Evolutionary conservation across 169 alveolate genomes (phyloP), one percentile per base, ranked within the genome.

Genomic region (Babesia ovata): DNA sequence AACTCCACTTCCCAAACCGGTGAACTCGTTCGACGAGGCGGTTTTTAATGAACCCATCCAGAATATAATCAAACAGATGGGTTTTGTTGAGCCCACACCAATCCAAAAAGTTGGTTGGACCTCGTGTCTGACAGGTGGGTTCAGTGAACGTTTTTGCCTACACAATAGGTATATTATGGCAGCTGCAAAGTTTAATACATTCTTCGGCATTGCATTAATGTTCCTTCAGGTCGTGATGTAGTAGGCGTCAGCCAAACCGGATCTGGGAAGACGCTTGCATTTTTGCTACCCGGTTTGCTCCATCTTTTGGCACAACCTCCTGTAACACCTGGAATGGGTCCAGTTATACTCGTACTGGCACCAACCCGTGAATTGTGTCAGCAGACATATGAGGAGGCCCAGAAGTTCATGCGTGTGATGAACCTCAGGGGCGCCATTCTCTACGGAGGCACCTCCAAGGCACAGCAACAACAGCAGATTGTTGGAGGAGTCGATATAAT

Each of bases 211-310:
- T 16, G 2, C 10, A 45, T 16, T 45, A 45, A 45, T 16, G 19
- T 93, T 21, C 76, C 92, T 7, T 69, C 93, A 22, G 98, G 98
- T 36, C 91, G 96, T 57, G 99, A 97, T 76, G 88, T 96, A 82
- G 94, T 97, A 44, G 99, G 98, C 24, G 96, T 96, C 54, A 96
- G 98, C 9, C 96, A 97, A 79, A 97, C 99, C 4, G 99, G 98
- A 13, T 91, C 97, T 60, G 99, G 99, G 17, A 97, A 97, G 87
- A 97, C 99, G 28, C 67, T 95, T 69, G 96, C 98, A 26, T 97
- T 91, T 79, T 78, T 95, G 79, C 84, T 95, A 14, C 99, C 99
- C 8, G 94, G 95, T 54, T 73, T 95, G 26, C 92, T 93, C 56
- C 98, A 95, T 67, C 92, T 95, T 56, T 63, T 93, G 66, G 96